A percentile compares a stretch with the other conserved stretches of the same genome.
Conservation (phyloP, 371 early-diverging fungal genomes). For the Mortierella sp. region DNA sequence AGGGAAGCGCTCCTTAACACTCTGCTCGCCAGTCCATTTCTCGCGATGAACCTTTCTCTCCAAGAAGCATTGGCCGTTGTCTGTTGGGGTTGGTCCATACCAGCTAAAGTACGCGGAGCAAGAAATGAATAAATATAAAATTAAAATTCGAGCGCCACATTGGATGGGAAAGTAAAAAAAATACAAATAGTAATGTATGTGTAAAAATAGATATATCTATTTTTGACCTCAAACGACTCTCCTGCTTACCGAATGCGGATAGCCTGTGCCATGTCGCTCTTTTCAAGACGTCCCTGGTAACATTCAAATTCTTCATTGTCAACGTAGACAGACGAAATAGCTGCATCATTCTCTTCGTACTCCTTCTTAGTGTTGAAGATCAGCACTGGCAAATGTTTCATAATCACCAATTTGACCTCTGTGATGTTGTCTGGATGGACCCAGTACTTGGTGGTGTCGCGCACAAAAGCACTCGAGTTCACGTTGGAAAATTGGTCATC, state of each 20-base stretch:
- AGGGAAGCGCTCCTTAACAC: slow-evolving; percentile 96
- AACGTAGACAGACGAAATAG: slow-evolving; percentile 98
- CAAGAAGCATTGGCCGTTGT: slow-evolving; percentile 90
- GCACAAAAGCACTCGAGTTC: slow-evolving; percentile 73
- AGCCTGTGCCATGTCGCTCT: slow-evolving; percentile 95
- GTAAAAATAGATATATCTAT: slow-evolving; percentile 5
- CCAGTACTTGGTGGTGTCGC: slow-evolving; percentile 98
- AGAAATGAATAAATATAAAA: neutral
- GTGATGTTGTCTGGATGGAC: slow-evolving; percentile 99
- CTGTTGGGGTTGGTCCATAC: slow-evolving; percentile 93
- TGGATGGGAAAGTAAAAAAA: neutral
- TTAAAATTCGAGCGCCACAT: too few species aligned
- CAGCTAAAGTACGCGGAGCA: slow-evolving; percentile 61
- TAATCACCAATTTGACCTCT: slow-evolving; percentile 93
- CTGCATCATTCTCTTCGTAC: slow-evolving; percentile 83
- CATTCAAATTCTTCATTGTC: slow-evolving; percentile 96
- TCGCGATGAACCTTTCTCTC: slow-evolving; percentile 99
- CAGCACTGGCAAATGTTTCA: slow-evolving; percentile 97
- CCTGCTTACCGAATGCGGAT: slow-evolving; percentile 86
- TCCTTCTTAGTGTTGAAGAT: slow-evolving; percentile 91
- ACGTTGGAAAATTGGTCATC: slow-evolving; percentile 58
- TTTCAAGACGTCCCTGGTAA: slow-evolving; percentile 94
- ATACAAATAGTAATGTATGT: neutral
- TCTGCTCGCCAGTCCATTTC: slow-evolving; percentile 98
- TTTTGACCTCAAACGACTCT: neutral